Evolutionary conservation across 208 protist species (phyloP).

Genomic region (Tritrichomonas foetus): DNA sequence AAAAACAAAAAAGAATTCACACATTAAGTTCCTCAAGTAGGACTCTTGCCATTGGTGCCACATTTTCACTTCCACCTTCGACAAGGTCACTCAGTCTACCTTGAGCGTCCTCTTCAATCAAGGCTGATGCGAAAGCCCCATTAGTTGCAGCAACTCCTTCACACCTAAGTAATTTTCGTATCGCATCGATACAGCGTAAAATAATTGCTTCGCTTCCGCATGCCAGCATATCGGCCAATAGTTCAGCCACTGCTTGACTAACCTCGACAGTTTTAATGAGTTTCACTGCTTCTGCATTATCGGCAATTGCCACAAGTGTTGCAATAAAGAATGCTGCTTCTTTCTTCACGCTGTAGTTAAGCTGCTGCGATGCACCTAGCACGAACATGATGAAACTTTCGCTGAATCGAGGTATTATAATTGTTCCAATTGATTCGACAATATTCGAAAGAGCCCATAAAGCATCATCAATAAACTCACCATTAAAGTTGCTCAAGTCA

Average conservation of each 20-base stretch:
- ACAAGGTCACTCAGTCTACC: too few relatives aligned
- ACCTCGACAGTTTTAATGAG: too few relatives aligned
- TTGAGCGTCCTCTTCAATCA: too few relatives aligned
- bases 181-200: background rate
- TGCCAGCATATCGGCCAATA: background rate
- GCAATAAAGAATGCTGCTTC: background rate
- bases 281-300: too few relatives aligned
- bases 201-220: background rate
- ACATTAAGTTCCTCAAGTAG: too few relatives aligned
- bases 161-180: background rate
- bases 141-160: too few relatives aligned
- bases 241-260: background rate
- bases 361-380: background rate
- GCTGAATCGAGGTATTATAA: background rate
- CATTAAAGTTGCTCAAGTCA: background rate
- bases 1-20: too few relatives aligned
- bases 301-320: background rate
- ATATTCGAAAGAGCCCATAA: constrained; percentile 21
- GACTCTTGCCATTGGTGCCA: too few relatives aligned
- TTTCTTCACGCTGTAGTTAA: background rate
- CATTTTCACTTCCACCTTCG: too few relatives aligned
- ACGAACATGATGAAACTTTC: background rate
- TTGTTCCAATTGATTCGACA: background rate
- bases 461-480: background rate
- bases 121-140: too few relatives aligned